Evolutionary conservation across 495 filamentous ascomycete species (phyloP).

Genomic region (Hypoxylon perforatum): DNA sequence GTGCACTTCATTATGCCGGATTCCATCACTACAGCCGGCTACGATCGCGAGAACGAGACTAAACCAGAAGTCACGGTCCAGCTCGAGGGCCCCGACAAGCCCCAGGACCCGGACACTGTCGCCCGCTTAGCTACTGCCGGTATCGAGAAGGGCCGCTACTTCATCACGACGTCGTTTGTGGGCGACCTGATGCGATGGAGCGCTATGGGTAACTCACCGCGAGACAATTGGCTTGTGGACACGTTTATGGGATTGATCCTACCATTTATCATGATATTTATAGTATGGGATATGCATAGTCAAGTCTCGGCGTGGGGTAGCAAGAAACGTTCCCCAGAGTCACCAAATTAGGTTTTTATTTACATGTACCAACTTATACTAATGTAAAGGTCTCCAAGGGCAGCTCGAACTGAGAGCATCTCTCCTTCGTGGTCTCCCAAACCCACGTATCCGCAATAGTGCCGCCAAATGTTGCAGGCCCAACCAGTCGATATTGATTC

Average conservation of each 20-base stretch:
- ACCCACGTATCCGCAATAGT: too few relatives aligned
- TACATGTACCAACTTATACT: too few relatives aligned
- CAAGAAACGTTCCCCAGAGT: too few relatives aligned
- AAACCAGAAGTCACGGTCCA: slow-evolving; percentile 83
- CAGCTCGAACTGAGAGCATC: too few relatives aligned
- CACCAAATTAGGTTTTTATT: too few relatives aligned
- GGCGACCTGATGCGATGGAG: slow-evolving; percentile 73
- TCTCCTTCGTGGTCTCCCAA: too few relatives aligned
- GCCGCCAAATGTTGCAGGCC: too few relatives aligned
- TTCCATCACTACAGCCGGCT: slow-evolving; percentile 79
- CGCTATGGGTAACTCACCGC: slow-evolving; percentile 62
- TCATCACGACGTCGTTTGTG: slow-evolving; percentile 75
- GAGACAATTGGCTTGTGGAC: slow-evolving; percentile 68
- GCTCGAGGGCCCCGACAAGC: slow-evolving; percentile 81
- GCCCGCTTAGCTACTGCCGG: slow-evolving; percentile 72
- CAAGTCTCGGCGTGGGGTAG: not conserved
- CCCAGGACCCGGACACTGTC: slow-evolving; percentile 78
- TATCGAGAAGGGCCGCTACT: slow-evolving; percentile 80
- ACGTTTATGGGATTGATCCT: slow-evolving; percentile 57
- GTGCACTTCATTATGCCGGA: slow-evolving; percentile 85
- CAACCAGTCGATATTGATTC: too few relatives aligned
- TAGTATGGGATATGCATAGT: not conserved
- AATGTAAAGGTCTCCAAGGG: too few relatives aligned
- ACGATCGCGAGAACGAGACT: slow-evolving; percentile 76
- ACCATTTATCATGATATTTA: not conserved